Conservation (phyloP, 805 yeast genomes). For the Lachancea meyersii region DNA sequence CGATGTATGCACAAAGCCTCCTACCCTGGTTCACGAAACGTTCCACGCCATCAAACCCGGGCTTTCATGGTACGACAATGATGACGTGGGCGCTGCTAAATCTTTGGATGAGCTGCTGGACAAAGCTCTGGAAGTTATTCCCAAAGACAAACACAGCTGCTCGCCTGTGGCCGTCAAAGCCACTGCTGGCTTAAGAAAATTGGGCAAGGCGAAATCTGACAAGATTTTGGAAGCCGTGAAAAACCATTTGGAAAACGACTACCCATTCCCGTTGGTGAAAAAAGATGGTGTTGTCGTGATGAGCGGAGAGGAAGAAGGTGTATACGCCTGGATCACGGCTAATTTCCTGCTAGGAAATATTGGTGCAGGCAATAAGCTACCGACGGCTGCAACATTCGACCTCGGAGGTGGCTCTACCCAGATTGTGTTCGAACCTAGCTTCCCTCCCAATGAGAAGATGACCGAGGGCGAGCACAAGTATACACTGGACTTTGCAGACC, state of each 20-base stretch:
- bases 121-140: constrained; percentile 70
- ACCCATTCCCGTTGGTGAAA: constrained; percentile 87
- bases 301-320: constrained; percentile 98
- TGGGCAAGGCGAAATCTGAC: constrained; percentile 69
- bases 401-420: constrained; percentile 99
- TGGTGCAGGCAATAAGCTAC: constrained; percentile 61
- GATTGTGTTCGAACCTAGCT: constrained; percentile 94
- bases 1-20: constrained; percentile 80
- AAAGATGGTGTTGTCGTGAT: constrained; percentile 85
- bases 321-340: constrained; percentile 97
- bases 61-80: constrained; percentile 74
- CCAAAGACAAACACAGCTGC: constrained; percentile 64
- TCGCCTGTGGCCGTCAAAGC: constrained; percentile 97
- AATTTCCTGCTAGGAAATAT: constrained; percentile 91
- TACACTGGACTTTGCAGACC: constrained; percentile 70
- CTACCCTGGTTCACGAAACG: constrained; percentile 68
- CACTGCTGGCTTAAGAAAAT: constrained; percentile 88
- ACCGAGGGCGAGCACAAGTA: constrained; percentile 85
- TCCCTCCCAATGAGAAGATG: constrained; percentile 55
- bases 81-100: constrained; percentile 79
- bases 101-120: constrained; percentile 79
- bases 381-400: constrained; percentile 96
- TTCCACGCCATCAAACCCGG: constrained; percentile 93
- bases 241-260: constrained; percentile 64
- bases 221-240: constrained; percentile 74